Conservation (phyloP, 768 basidiomycete species). For the Fibroporia radiculosa region DNA sequence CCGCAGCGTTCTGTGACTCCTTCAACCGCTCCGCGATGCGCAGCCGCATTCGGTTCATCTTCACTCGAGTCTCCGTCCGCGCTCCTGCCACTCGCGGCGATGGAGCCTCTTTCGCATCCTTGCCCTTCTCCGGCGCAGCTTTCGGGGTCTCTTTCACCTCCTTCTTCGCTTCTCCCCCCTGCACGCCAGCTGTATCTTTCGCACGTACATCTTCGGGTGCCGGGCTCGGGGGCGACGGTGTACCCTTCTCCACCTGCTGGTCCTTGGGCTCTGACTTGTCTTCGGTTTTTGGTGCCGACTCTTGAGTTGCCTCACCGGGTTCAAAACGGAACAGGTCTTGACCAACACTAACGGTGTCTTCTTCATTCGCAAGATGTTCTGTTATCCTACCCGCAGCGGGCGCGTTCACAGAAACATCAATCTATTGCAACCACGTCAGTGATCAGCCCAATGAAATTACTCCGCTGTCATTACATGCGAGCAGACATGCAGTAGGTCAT, state of each 20-base stretch:
- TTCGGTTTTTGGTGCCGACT: conserved; percentile 23
- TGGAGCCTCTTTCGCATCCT: conserved; percentile 21
- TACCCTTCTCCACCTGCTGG: conserved; percentile 39
- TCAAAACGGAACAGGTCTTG: conserved; percentile 93
- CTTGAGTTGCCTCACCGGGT: conserved; percentile 41
- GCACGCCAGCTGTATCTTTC: conserved; percentile 21
- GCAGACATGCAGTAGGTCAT: too few relatives aligned
- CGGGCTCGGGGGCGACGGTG: conserved; percentile 38
- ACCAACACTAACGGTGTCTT: conserved; percentile 90
- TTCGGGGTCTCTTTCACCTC: conserved; percentile 28
- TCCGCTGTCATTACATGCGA: too few relatives aligned
- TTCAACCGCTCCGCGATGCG: conserved; percentile 97
- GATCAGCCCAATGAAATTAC: too few relatives aligned
- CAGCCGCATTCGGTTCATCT: conserved; percentile 98
- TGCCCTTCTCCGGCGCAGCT: conserved; percentile 19
- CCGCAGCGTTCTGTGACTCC: conserved; percentile 95
- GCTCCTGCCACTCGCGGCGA: conserved; percentile 37
- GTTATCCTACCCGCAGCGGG: conserved; percentile 82
- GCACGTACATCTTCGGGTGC: conserved; percentile 23
- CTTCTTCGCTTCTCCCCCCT: conserved; percentile 27
- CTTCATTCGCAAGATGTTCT: conserved; percentile 81
- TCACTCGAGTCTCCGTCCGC: conserved; percentile 87
- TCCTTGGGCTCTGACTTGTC: conserved; percentile 39
- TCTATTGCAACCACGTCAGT: too few relatives aligned
- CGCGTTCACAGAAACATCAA: conserved; percentile 96